Evolutionary conservation across 768 basidiomycete species (phyloP).

Genomic region (Lactarius sp.): DNA sequence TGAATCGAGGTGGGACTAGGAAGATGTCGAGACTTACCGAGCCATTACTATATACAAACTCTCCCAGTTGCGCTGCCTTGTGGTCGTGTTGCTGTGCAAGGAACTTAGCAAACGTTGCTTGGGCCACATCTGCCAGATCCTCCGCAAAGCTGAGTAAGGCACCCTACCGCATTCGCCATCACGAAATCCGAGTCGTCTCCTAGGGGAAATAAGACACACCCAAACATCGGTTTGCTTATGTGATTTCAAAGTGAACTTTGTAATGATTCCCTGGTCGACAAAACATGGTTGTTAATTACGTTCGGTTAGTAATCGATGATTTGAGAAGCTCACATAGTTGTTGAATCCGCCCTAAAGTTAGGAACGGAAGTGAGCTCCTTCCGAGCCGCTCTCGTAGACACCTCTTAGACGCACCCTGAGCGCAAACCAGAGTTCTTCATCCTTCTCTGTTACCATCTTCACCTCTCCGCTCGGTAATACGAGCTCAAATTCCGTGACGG

Average conservation of each 20-base stretch:
- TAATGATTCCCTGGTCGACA: conserved; percentile 14
- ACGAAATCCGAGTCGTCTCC: not conserved
- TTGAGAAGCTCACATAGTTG: conserved; percentile 9
- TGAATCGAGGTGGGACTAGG: conserved; percentile 25
- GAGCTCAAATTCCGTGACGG: conserved; percentile 24
- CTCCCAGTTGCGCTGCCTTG: conserved; percentile 9
- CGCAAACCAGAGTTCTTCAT: conserved; percentile 21
- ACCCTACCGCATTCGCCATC: not conserved
- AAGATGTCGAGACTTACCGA: conserved; percentile 32
- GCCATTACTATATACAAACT: conserved; percentile 1
- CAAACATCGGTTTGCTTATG: conserved; percentile 17
- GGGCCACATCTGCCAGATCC: not conserved
- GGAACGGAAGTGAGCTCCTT: not conserved
- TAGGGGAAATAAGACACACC: not conserved
- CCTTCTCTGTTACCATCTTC: conserved; percentile 15
- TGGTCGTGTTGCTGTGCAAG: not conserved
- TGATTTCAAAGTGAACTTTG: conserved; percentile 15
- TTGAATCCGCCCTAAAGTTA: conserved; percentile 16
- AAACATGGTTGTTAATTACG: not conserved
- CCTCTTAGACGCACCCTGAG: not conserved
- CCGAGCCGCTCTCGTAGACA: too few species aligned
- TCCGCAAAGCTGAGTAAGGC: conserved; percentile 3
- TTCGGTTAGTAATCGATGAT: not conserved
- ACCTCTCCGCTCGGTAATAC: conserved; percentile 24
- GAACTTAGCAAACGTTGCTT: conserved; percentile 1